Evolutionary conservation across 805 yeast genomes (phyloP).

Genomic region (Ogataea kodamae): DNA sequence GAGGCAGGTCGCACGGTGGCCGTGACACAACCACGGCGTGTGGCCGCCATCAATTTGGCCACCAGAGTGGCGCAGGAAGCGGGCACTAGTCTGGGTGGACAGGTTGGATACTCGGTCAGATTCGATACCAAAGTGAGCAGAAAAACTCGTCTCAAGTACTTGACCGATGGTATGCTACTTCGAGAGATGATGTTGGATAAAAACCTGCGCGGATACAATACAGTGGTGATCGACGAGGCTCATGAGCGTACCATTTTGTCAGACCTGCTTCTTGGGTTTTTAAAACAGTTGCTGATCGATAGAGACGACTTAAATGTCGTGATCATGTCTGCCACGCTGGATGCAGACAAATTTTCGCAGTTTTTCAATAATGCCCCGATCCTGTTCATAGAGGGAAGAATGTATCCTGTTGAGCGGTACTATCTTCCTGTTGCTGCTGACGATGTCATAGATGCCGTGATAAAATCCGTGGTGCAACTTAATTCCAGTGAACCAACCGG

Average conservation of each 20-base stretch:
- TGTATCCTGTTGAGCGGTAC: conserved; percentile 73
- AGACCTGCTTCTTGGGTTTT: conserved; percentile 83
- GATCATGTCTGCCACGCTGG: conserved; percentile 95
- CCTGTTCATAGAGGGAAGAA: conserved; percentile 83
- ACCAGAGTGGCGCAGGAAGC: conserved; percentile 87
- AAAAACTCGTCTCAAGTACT: conserved; percentile 70
- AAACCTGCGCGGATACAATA: conserved; percentile 58
- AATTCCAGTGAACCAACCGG: conserved; percentile 80
- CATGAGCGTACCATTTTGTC: conserved; percentile 94
- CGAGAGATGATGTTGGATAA: conserved; percentile 84
- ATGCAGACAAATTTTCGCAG: conserved; percentile 79
- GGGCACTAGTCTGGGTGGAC: conserved; percentile 72
- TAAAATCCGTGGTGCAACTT: conserved; percentile 71
- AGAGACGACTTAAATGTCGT: conserved; percentile 55
- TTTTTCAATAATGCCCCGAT: conserved; percentile 83
- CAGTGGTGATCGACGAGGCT: conserved; percentile 90
- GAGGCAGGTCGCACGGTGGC: conserved; percentile 62
- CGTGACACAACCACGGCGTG: conserved; percentile 96
- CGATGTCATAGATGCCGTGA: conserved; percentile 78
- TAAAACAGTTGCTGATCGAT: conserved; percentile 56
- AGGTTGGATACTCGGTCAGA: conserved; percentile 90
- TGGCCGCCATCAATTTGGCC: conserved; percentile 93
- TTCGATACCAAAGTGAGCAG: conserved; percentile 66
- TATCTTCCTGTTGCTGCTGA: conserved; percentile 65
- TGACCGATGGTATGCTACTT: conserved; percentile 96